Percentiles rank a stretch among this genome's conserved stretches.
Evolutionary conservation across 768 basidiomycete genomes (phyloP).

Genomic region (Suillus tomentosus): DNA sequence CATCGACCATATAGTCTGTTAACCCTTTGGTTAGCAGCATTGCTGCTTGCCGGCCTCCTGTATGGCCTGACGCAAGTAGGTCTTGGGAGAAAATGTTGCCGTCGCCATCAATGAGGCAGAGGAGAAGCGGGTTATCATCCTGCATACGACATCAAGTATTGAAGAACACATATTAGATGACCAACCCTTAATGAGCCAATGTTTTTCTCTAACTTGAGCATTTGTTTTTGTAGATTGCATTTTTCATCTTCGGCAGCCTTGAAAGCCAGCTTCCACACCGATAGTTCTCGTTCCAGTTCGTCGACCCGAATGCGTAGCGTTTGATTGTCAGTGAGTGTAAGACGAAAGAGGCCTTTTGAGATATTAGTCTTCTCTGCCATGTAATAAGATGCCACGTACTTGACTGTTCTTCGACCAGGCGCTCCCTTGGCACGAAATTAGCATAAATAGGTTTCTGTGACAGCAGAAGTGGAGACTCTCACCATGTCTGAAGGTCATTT

Average conservation of each 20-base stretch:
- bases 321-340: conserved; percentile 34
- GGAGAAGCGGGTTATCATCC: conserved; percentile 43
- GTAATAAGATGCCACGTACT: conserved; percentile 19
- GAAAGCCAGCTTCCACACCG: conserved; percentile 42
- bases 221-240: conserved; percentile 28
- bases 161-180: conserved; percentile 1
- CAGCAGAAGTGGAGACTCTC: neutral
- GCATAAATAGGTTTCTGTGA: conserved; percentile 5
- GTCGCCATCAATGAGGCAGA: conserved; percentile 43
- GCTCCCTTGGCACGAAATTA: conserved; percentile 26
- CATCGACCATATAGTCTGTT: conserved; percentile 32
- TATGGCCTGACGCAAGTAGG: conserved; percentile 32
- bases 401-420: conserved; percentile 37
- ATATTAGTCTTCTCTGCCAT: neutral
- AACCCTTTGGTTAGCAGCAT: conserved; percentile 38
- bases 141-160: conserved; percentile 14
- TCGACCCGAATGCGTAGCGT: conserved; percentile 32
- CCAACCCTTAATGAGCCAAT: conserved; percentile 36
- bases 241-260: conserved; percentile 37
- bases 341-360: conserved; percentile 30
- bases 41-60: conserved; percentile 40
- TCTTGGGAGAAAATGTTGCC: conserved; percentile 41
- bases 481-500: conserved; percentile 15
- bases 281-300: conserved; percentile 42
- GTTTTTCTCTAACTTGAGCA: conserved; percentile 33